A percentile compares a stretch with the other conserved stretches of the same genome.
Conservation (phyloP, 2,329 filamentous ascomycete species). For the Ophiostoma angusticollis region DNA sequence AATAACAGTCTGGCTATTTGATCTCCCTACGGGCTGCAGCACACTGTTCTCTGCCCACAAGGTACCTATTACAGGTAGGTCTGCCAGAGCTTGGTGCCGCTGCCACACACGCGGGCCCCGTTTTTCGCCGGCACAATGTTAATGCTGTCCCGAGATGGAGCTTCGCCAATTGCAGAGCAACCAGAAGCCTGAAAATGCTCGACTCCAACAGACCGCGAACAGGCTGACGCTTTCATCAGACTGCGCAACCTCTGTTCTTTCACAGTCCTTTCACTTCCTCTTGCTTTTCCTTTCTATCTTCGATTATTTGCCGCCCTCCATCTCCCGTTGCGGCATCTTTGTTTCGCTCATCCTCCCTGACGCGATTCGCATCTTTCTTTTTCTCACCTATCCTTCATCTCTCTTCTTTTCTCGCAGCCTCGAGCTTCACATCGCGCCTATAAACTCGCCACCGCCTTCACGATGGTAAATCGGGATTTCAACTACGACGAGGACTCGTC, state of each 20-base stretch:
- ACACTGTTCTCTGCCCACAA: too few species aligned
- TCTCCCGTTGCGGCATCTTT: background rate
- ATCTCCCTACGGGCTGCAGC: too few species aligned
- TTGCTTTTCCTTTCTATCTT: background rate
- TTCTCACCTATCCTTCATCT: background rate
- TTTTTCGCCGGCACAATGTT: slow-evolving; percentile 2
- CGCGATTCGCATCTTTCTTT: background rate
- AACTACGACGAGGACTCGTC: slow-evolving; percentile 39
- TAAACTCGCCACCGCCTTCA: background rate
- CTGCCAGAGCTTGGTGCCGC: too few species aligned
- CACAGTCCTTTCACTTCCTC: background rate
- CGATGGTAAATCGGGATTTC: slow-evolving; percentile 9
- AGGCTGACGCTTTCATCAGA: slow-evolving; percentile 5
- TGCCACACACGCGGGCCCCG: too few species aligned
- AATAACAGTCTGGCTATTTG: too few species aligned
- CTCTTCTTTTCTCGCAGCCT: too few species aligned
- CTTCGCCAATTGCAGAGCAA: background rate
- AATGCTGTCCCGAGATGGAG: slow-evolving; percentile 2
- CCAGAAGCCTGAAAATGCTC: background rate
- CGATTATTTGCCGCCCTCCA: too few species aligned
- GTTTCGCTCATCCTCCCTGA: background rate
- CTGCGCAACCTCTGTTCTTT: slow-evolving; percentile 2
- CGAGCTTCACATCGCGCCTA: too few species aligned
- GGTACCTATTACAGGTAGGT: too few species aligned
- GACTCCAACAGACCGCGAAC: background rate